Evolutionary conservation across 1,139 yeast species (phyloP).

Genomic region (Blastobotrys malaysiensis): DNA sequence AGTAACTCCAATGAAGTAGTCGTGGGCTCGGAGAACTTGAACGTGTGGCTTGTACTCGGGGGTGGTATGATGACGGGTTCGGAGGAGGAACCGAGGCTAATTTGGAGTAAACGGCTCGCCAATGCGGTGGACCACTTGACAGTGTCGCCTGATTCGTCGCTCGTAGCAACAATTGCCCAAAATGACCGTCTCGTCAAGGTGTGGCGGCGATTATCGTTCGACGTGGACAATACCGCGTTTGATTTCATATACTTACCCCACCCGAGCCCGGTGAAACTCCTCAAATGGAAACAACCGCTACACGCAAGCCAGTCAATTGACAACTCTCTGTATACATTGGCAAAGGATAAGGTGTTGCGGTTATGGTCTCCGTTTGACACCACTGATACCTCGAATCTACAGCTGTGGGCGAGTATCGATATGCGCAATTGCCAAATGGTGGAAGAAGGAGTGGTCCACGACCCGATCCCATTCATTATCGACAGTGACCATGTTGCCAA

Average conservation of each 20-base stretch:
- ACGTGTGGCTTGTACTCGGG: constrained; percentile 43
- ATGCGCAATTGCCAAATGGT: constrained; percentile 9
- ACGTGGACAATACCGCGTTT: constrained; percentile 59
- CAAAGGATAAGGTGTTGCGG: constrained; percentile 51
- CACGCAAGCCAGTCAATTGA: constrained; percentile 25
- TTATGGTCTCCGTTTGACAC: constrained; percentile 69
- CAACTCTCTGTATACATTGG: constrained; percentile 54
- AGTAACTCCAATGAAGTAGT: constrained; percentile 57
- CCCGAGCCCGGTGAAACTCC: constrained; percentile 48
- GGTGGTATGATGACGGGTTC: not conserved
- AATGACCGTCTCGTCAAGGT: constrained; percentile 66
- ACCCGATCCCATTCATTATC: constrained; percentile 45
- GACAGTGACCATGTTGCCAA: constrained; percentile 51
- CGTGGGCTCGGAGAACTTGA: constrained; percentile 52
- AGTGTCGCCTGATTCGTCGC: constrained; percentile 59
- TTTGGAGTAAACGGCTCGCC: constrained; percentile 32
- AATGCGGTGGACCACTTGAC: constrained; percentile 49
- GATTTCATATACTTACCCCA: constrained; percentile 68
- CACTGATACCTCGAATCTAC: constrained; percentile 39
- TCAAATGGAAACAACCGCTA: constrained; percentile 30
- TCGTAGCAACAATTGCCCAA: constrained; percentile 58
- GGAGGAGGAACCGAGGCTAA: not conserved
- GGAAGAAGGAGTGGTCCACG: constrained; percentile 15
- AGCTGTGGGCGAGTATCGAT: constrained; percentile 54
- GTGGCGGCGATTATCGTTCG: constrained; percentile 74